Base-by-base conservation (phyloP, 2,329 filamentous ascomycete species). In the Cercospora sp. region DNA sequence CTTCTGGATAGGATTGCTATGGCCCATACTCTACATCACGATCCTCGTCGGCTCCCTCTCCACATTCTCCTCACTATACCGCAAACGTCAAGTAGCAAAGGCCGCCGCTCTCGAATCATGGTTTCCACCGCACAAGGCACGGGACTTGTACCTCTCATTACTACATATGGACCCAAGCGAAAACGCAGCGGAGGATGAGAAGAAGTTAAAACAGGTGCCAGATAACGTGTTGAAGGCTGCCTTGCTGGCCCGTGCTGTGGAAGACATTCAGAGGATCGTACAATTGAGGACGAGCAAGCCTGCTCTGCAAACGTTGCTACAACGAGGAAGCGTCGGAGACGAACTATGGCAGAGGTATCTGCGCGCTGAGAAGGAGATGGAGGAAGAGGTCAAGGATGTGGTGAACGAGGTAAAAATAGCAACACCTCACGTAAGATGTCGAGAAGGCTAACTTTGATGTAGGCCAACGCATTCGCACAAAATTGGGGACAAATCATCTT, bases 401-500 rank as follows among this genome's bases (percentile, higher is more conserved):
- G 93, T 98, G 37, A 88, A 89, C 75, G 94, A 98, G 89, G 93
- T 96, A 85, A 74, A 30, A 12, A 61, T 32, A 28, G 58, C 7
- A 49, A 45, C 24, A 7, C n/a, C 32, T 49, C 45, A 57, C n/a
- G 37, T 49, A 49, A 6, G 49, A 53, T 40, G 28, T n/a, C 18
- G 28, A 24, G 21, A 24, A 5, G 30, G 34, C 70, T 72, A 67
- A 71, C 51, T 40, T 4, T 57, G 37, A 21, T 58, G 28, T 73
- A 97, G 93, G 95, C 96, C 75, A 98, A 98, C 79, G 93, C 91
- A 21, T 91, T 97, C 71, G 86, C 88, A 1, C 90, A 92, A 60
- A 90, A 90, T 80, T 99, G 95, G 95, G 95, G 95, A 70, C 90
- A 95, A 78, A 89, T 88, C 66, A 98, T 99, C 79, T 99, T 99